Evolutionary conservation across 805 yeast species (phyloP), one percentile per base, ranked within the genome.

Genomic region (Sugiyamaella smithiae): DNA sequence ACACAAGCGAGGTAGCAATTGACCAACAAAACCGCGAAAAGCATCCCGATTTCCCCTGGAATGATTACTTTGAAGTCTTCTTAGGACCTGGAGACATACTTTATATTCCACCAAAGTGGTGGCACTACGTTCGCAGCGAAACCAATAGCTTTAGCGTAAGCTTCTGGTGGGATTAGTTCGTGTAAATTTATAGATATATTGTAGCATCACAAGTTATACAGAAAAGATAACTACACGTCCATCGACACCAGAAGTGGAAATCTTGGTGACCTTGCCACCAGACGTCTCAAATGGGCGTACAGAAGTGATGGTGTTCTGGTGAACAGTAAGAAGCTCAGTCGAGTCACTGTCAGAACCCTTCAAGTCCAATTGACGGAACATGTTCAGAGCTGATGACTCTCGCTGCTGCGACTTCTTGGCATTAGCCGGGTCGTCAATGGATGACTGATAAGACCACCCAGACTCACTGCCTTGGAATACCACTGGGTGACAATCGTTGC

Each of bases 311-410:
- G 97, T 83, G 70, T 91, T 93, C 69, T 90, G 97, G 70, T 93
- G 98, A 51, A 87, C 78, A 12, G 96, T 88, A 45, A 77, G 76
- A 67, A 85, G 74, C 26, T 76, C 67, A 33, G 74, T 71, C 45
- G 70, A 68, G 47, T 66, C 64, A 25, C 65, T 65, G 59, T 71
- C 73, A 49, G 86, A 78, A 51, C 99, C 99, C 74, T 89, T 93
- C 66, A 91, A 77, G 70, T 93, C 99, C 77, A 93, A 73, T 68
- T 91, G 96, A 68, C 88, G 83, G 73, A 93, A 93, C 90, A 91
- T 88, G 71, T 86, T 85, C 67, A 93, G 78, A 4, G 78, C 72
- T 11, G 77, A 69, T 45, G 65, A 65, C 37, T 69, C 73, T 11
- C 77, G 76, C 49, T 75, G 78, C 48, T 79, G 87, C 41, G 74